phyloP scores from a whole-genome alignment of 2,329 filamentous ascomycete species.

The Berkeleyomyces basicola region DNA sequence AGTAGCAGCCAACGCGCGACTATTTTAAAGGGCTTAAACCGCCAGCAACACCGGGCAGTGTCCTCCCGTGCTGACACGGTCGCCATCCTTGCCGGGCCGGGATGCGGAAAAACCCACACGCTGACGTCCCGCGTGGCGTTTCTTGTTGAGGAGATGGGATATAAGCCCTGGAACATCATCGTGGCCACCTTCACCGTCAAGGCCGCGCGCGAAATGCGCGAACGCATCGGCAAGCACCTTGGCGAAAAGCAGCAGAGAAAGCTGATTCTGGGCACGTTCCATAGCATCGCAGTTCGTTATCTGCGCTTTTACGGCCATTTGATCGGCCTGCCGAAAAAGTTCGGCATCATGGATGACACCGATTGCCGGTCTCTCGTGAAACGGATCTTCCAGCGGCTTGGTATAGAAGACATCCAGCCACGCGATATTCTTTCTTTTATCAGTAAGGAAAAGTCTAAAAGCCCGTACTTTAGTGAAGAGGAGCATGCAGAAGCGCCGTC shows the following conservation, averaged over 20 bases:
- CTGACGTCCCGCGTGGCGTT: constrained; percentile 84
- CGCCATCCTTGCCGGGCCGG: constrained; percentile 50
- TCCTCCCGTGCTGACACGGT: constrained; percentile 37
- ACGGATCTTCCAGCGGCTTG: constrained; percentile 63
- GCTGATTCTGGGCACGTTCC: constrained; percentile 81
- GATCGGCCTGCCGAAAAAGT: constrained; percentile 68
- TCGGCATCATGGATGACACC: constrained; percentile 74
- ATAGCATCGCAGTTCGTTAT: constrained; percentile 79
- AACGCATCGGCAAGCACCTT: constrained; percentile 66
- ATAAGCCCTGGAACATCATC: constrained; percentile 72
- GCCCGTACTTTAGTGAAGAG: constrained; percentile 16
- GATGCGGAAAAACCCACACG: constrained; percentile 85
- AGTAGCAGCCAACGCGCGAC: not conserved
- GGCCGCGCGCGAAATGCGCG: constrained; percentile 83
- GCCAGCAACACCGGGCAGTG: constrained; percentile 34
- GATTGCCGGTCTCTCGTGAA: constrained; percentile 68
- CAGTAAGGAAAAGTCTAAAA: constrained; percentile 46
- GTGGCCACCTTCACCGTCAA: constrained; percentile 97
- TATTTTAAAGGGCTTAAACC: not conserved
- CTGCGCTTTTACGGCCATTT: constrained; percentile 67
- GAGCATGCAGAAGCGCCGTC: not conserved
- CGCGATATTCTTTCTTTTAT: constrained; percentile 59
- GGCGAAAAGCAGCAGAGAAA: constrained; percentile 58
- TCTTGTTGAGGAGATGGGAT: constrained; percentile 54
- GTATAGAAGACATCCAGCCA: constrained; percentile 47